Evolutionary conservation across 202 grass and related monocot genomes (phyloP), one percentile per base, ranked within the genome.

Genomic region (Miscanthus sacchariflorus): DNA sequence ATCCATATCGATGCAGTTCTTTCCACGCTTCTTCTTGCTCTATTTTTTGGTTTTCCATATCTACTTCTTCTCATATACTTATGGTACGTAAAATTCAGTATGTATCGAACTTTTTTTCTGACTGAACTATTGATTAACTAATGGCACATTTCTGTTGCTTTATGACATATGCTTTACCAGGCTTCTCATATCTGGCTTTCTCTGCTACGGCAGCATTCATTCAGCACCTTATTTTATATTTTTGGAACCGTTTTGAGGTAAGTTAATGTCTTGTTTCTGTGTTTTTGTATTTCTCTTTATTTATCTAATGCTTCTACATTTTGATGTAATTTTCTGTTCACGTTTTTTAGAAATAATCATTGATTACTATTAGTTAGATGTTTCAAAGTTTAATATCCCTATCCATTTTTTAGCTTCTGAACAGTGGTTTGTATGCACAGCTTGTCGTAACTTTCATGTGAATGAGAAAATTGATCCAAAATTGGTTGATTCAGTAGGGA

Each of bases 31-130:
- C 84, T 99, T 99, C 94, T 93, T 99, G 84, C 70, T 99, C 38
- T 99, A 99, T 92, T 99, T 99, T 52, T 88, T 99, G 27, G 94
- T 99, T 88, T 99, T 99, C 70, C 97, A 99, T 85, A 96, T 99
- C 79, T 99, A 99, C 84, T 99, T 95, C 88, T 99, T 99, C 81
- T 99, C 97, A 45, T 99, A 99, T 90, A 77, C 89, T 81, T 97
- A 99, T 33, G 97, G 97, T 96, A 96, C 25, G 85, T 73, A 68
- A 14, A 68, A 27, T 19, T 65, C 15, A 69, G 30, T 79, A 21
- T 25, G 27, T 77, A 48, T 52, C 43, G 0, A 27, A 27, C 17
- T 48, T 83, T 68, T 43, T 79, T 14, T 72, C 21, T 10, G 46
- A 30, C 15, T 79, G 63, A 77, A 15, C 33, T 75, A 19, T 78